Percentiles rank a stretch among this genome's conserved stretches.
phyloP scores from a whole-genome alignment of 2,329 filamentous ascomycete species.

The Fusarium armeniacum region DNA sequence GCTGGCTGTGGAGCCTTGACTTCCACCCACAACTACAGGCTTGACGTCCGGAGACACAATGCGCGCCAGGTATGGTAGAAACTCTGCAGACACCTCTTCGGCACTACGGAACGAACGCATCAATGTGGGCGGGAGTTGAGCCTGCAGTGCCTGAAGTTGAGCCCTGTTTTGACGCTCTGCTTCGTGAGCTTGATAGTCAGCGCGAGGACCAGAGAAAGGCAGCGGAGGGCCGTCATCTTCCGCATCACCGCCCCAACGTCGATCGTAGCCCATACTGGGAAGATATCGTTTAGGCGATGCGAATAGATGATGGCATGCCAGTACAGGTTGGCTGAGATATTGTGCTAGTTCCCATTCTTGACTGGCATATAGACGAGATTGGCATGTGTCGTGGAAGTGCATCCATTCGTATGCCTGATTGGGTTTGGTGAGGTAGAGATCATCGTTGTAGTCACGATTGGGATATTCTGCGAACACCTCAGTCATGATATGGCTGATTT shows the following conservation, averaged over 20 bases:
- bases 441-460: slow-evolving; percentile 90
- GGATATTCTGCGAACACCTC: slow-evolving; percentile 92
- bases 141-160: slow-evolving; percentile 79
- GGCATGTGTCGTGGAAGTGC: slow-evolving; percentile 89
- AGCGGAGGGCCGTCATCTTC: slow-evolving; percentile 66
- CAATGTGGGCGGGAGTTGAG: slow-evolving; percentile 77
- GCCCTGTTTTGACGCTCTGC: slow-evolving; percentile 82
- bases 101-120: slow-evolving; percentile 83
- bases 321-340: slow-evolving; percentile 87
- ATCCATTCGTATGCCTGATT: slow-evolving; percentile 93
- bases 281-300: slow-evolving; percentile 74
- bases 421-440: slow-evolving; percentile 90
- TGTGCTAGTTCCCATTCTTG: slow-evolving; percentile 94
- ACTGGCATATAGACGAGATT: slow-evolving; percentile 80
- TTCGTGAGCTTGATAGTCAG: slow-evolving; percentile 86
- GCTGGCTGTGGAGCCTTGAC: slow-evolving; percentile 78
- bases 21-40: slow-evolving; percentile 84
- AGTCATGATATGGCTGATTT: slow-evolving; percentile 81
- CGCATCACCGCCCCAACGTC: slow-evolving; percentile 60
- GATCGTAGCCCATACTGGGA: slow-evolving; percentile 59
- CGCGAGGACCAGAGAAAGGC: slow-evolving; percentile 85
- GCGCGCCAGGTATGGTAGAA: slow-evolving; percentile 85
- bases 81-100: slow-evolving; percentile 82
- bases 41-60: slow-evolving; percentile 92
- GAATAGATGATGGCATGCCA: slow-evolving; percentile 94